Percentiles rank a stretch among this genome's conserved stretches.
phyloP scores from a whole-genome alignment of 2,329 filamentous ascomycete species.

The Xylaria sp. region DNA sequence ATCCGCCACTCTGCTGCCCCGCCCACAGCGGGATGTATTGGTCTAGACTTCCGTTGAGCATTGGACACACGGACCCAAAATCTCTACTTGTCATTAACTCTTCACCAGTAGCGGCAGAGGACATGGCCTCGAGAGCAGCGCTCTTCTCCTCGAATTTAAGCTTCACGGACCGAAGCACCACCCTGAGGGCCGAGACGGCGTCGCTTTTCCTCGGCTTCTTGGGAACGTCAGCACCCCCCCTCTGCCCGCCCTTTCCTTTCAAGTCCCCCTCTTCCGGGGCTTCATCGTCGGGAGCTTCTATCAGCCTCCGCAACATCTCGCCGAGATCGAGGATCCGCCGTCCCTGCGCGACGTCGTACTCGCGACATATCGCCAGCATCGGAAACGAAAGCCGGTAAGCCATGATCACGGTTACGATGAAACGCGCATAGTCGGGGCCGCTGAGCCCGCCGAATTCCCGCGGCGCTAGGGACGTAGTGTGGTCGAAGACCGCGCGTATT shows the following conservation, averaged over 20 bases:
- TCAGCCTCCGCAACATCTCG: slow-evolving; percentile 10
- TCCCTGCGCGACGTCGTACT: slow-evolving; percentile 44
- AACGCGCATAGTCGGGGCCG: slow-evolving; percentile 50
- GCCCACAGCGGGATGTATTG: slow-evolving; percentile 54
- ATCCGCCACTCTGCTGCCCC: slow-evolving; percentile 38
- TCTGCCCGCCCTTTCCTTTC: slow-evolving; percentile 16
- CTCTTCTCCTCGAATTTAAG: slow-evolving; percentile 52
- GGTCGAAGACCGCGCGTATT: slow-evolving; percentile 43
- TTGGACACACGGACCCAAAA: slow-evolving; percentile 49
- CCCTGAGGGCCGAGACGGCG: slow-evolving; percentile 50
- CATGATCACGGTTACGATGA: slow-evolving; percentile 50
- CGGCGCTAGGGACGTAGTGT: slow-evolving; percentile 34
- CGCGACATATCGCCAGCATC: slow-evolving; percentile 45
- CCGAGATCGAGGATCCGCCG: slow-evolving; percentile 48
- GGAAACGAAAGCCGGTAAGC: slow-evolving; percentile 55
- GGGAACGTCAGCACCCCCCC: neutral
- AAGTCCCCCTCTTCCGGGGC: neutral
- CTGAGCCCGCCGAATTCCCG: slow-evolving; percentile 46
- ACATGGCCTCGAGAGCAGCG: slow-evolving; percentile 40
- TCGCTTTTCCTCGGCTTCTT: slow-evolving; percentile 43
- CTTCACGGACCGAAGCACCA: slow-evolving; percentile 54
- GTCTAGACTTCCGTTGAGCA: slow-evolving; percentile 58
- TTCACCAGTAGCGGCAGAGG: slow-evolving; percentile 20
- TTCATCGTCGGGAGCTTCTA: neutral
- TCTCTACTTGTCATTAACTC: slow-evolving; percentile 22